Evolutionary conservation across 371 early-diverging fungal species (phyloP), one percentile per base, ranked within the genome.

Genomic region (Haplosporangium sp.): DNA sequence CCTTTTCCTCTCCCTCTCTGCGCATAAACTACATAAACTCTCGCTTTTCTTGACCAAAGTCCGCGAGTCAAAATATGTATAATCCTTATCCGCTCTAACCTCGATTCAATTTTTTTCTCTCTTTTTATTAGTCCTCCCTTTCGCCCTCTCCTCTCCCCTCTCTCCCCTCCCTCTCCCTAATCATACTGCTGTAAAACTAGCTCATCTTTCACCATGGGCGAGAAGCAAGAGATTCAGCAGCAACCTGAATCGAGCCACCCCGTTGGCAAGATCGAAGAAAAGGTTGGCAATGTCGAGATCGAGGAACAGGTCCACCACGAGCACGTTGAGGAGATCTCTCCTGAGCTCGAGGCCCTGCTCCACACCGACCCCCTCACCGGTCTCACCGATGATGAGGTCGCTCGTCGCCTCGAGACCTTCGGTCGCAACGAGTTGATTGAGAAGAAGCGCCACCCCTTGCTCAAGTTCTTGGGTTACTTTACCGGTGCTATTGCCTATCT

Each of bases 391-490:
- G 84, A 81, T 3, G 92, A 91, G 69, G 91, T 87, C 6, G 61
- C 63, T 9, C 87, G 88, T 60, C 86, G 94, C 61, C 82, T 85
- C 16, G 86, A 80, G 40, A 76, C 85, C 48, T 94, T 93, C 81
- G 94, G 94, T 45, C 84, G 81, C 42, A 94, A 94, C 70, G 93
- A 93, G 77, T 62, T 96, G 45, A 76, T 89, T 13, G 97, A 96
- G 81, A 88, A 90, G 64, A 94, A 93, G 81, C 85, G 86, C 56
- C 94, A 92, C 79, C 94, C 94, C 18, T 38, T 95, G 40, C 83
- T 95, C 66, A 95, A 96, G 83, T 96, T 97, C 80, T 82, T 96
- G 55, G 86, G 87, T 38, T 96, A 94, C 86, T 95, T 97, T 72
- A 89, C 87, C n/a, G 96, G 96, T 61, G 88, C 97, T 48, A 96